Evolutionary conservation across 345 rosid genomes (phyloP), one percentile per base, ranked within the genome.

Genomic region (Lepidium africanum): DNA sequence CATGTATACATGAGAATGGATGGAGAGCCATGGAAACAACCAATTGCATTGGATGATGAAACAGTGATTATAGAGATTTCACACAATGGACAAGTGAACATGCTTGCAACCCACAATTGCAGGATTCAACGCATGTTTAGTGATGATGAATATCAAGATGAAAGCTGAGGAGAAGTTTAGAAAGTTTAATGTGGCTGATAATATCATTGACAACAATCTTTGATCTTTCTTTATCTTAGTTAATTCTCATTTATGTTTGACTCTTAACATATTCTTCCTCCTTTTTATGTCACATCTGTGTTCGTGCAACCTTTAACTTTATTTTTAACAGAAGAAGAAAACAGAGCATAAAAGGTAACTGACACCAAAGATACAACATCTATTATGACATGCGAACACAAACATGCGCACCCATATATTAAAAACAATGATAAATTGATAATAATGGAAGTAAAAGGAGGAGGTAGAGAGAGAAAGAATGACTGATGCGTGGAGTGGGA

Each of bases 11-110:
- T 87, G 93, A 87, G 98, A 72, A 84, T 86, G 49, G 98, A 92
- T 32, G 98, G 96, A 69, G 96, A 88, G 62, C 96, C 96, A 0
- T 92, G 96, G 96, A 90, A 85, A 84, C 96, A 92, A 72, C 93
- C 90, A 5, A 68, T 92, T 13, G 91, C 96, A 10, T 59, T 35
- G 7, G 77, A 87, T 10, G 89, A 86, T 53, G 92, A 86, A 63
- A 85, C 90, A 2, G 96, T 92, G 16, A 80, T 73, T 50, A 79
- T 92, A 36, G 96, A 89, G 72, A 92, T 90, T 39, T 90, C 96
- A 69, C 96, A 84, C 73, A 91, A 69, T 59, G 89, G 93, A 50
- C 94, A 83, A 80, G 98, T 85, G 37, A 86, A 82, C 81, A 90
- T 92, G 82, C 96, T 92, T 21, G 87, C 96, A 27, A 78, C 91